Base-by-base conservation (phyloP, 176 grass and related monocot genomes). In the Musa schizocarpa region DNA sequence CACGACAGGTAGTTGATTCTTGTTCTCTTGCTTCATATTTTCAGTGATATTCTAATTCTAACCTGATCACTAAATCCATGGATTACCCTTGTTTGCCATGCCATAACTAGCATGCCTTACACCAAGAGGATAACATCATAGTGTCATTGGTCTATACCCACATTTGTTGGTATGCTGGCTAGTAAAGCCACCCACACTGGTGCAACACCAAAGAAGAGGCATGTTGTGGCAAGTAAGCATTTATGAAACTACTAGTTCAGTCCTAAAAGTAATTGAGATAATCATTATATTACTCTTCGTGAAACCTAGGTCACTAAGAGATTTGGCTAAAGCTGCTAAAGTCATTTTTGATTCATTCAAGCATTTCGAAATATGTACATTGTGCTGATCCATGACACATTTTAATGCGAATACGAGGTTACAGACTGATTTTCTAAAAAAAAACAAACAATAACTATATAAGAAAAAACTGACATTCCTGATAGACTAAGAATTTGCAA, bases 1-100 rank as follows among this genome's bases (percentile, higher is more conserved):
- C 95, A 84, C 87, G 95, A 87, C 90, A 99, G 79, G 95, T 99
- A 83, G 72, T 54, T 68, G 70, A 69, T 57, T 86, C 0, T 77
- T 49, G 55, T 43, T 59, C 55, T 74, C 71, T 63, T 72, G 53
- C 51, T 82, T 78, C 23, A 64, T 83, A 16, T 76, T 70, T 61
- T 49, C 75, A 43, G 34, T 43, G 34, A 43, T 83, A 73, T 2
- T 27, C 65, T 3, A 57, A 62, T 22, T 49, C 29, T 80, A 75
- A 10, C 63, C 48, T 34, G 78, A 34, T 73, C n/a, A 21, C 68
- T 49, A 19, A 27, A 43, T 55, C 29, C 13, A 13, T 53, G 71
- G n/a, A 73, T 26, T 23, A 11, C 14, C 12, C 10, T 16, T 34
- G 3, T 68, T 8, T 3, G 65, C 65, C 26, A 34, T 29, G 25